A percentile compares a stretch with the other conserved stretches of the same genome.
These are phyloP conservation scores for Tuber borchii DNA, from an alignment of 495 filamentous ascomycete species.

Conservation along the genomic window DNA sequence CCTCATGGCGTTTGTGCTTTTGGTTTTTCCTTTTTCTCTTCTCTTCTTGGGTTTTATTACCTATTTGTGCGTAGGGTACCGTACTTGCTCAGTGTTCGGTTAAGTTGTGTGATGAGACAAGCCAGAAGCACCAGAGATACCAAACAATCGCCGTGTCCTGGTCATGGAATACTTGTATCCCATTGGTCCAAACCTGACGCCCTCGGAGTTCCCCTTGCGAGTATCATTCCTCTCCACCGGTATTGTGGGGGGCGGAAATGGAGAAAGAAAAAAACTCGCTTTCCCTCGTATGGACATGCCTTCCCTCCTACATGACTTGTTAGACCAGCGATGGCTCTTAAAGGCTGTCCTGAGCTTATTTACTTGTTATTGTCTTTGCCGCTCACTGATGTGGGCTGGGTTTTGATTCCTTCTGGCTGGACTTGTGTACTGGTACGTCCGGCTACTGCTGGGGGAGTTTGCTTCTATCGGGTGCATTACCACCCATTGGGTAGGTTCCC, in stretches of 20 bases:
- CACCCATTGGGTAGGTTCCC: conserved; percentile 47
- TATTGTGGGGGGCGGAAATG: background rate
- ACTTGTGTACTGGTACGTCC: background rate
- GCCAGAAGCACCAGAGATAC: background rate
- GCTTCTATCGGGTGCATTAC: conserved; percentile 44
- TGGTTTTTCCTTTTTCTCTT: background rate
- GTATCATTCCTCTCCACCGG: background rate
- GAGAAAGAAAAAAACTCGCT: background rate
- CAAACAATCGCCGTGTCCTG: background rate
- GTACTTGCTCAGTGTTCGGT: background rate
- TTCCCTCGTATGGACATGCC: background rate
- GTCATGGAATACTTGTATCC: background rate
- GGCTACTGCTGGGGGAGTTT: background rate
- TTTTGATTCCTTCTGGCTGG: background rate
- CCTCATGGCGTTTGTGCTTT: background rate
- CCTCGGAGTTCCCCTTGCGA: background rate
- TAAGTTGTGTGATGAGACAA: background rate
- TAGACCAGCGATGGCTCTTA: background rate
- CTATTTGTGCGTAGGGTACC: background rate
- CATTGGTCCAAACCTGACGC: background rate
- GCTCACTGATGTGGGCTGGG: background rate
- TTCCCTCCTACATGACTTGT: background rate
- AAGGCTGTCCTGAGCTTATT: background rate
- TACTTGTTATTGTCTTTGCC: background rate
- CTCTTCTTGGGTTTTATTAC: background rate